Percentiles rank a stretch among this genome's conserved stretches.
Conservation (phyloP, 148 eudicot species). For the Beta vulgaris region DNA sequence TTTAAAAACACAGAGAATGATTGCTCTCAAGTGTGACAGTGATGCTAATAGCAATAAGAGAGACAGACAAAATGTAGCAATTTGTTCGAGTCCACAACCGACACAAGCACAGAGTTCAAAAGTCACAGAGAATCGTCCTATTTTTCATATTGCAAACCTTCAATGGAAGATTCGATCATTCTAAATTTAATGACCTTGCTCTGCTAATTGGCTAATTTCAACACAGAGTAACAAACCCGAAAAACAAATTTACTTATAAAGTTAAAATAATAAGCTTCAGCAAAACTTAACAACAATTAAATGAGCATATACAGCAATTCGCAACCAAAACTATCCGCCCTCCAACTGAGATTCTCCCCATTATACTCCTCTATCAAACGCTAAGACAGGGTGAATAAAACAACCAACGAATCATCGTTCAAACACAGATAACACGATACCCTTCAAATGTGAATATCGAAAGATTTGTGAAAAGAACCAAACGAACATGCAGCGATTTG, state of each 20-base stretch:
- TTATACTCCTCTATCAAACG: too few species aligned
- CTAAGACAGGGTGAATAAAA: too few species aligned
- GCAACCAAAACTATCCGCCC: too few species aligned
- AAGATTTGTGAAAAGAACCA: too few species aligned
- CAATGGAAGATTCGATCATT: constrained; percentile 10
- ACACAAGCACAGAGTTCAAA: neutral
- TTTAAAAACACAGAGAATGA: neutral
- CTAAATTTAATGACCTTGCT: constrained; percentile 19
- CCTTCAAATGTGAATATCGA: too few species aligned
- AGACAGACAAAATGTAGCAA: neutral
- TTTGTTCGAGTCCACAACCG: constrained; percentile 15
- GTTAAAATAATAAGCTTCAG: neutral
- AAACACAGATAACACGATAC: neutral
- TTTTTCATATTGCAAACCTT: constrained; percentile 9
- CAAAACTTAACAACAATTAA: neutral
- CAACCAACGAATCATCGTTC: too few species aligned
- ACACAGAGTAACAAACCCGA: neutral
- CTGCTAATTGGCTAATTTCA: constrained; percentile 16
- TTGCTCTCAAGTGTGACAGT: too few species aligned
- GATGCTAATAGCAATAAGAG: neutral
- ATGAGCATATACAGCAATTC: too few species aligned
- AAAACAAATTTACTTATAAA: neutral
- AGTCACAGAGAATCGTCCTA: neutral
- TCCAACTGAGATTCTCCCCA: too few species aligned
- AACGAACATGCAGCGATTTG: constrained; percentile 5